These are phyloP conservation scores for Collariella sp. DNA, from an alignment of 495 filamentous ascomycete species.

Conservation along the genomic window DNA sequence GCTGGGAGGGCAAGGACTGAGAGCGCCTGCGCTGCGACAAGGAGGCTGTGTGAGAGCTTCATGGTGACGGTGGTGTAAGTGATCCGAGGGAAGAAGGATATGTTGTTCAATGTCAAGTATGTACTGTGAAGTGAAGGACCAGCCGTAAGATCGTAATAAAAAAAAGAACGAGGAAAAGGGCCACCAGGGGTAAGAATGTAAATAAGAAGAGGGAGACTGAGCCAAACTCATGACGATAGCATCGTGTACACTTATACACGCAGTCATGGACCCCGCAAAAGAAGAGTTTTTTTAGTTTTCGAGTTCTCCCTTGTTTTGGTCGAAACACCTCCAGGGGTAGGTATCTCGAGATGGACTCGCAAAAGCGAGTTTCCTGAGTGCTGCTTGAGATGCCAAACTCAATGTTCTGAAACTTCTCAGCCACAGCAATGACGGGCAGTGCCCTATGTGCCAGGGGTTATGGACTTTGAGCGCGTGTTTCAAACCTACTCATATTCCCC, in stretches of 20 bases:
- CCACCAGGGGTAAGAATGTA: neutral
- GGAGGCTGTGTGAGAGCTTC: slow-evolving; percentile 19
- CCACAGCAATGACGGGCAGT: too few relatives aligned
- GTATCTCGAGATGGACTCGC: neutral
- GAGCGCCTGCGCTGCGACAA: slow-evolving; percentile 21
- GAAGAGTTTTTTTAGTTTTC: neutral
- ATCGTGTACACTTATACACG: slow-evolving; percentile 2
- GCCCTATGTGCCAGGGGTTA: too few relatives aligned
- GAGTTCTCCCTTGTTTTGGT: neutral
- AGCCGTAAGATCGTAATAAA: neutral
- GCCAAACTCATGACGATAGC: neutral
- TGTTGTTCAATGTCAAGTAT: neutral
- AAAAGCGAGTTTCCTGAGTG: too few relatives aligned
- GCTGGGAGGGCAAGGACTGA: slow-evolving; percentile 20
- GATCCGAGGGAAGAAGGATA: neutral
- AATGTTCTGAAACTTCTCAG: too few relatives aligned
- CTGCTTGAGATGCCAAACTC: too few relatives aligned
- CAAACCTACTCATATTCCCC: too few relatives aligned
- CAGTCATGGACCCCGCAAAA: neutral
- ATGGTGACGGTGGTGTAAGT: slow-evolving; percentile 10
- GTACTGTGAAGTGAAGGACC: neutral
- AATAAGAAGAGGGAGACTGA: neutral
- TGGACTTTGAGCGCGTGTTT: too few relatives aligned
- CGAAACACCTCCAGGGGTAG: neutral
- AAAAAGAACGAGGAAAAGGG: neutral